Evolutionary conservation across 2,329 filamentous ascomycete genomes (phyloP), one percentile per base, ranked within the genome.

Genomic region (Teratosphaeria pseudoeucalypti): DNA sequence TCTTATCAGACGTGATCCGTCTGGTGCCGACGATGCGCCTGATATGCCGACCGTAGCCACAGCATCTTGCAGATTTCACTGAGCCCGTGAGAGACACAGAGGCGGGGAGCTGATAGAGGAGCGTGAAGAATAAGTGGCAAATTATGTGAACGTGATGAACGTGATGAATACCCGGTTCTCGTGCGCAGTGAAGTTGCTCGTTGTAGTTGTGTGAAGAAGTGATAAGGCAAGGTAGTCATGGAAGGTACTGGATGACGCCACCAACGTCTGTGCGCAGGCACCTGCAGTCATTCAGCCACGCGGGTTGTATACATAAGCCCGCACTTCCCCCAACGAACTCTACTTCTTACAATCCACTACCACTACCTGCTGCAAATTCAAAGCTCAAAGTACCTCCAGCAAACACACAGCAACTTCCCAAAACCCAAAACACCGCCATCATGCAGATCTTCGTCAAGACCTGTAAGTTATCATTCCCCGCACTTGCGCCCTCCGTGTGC

Each of bases 391-490:
- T 14, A 49, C 32, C n/a, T 23, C 7, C n/a, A 58, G 39, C 56
- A 58, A 47, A 58, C 43, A 9, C 27, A n/a, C 5, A 37, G 14
- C 47, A 29, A 11, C 2, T 14, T 16, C 6, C 32, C 34, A 29
- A n/a, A 9, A 34, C 43, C n/a, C 10, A 34, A 10, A 58, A 7
- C 43, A 58, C 56, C 56, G 56, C 49, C 27, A 54, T 11, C 56
- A 85, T 96, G 92, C 92, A 96, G 84, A 96, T 96, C 83, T 96
- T 96, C 78, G 92, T 96, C 72, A 96, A 96, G 87, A 96, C 91
- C 70, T 84, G 87, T 90, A 81, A 83, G 87, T 87, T 70, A 39
- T n/a, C 9, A 54, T 68, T 71, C 69, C 65, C 67, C 66, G 67
- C 68, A 63, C 65, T 62, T 63, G 62, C 64, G 64, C 60, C 57